Base-by-base conservation (phyloP, 495 filamentous ascomycete genomes). In the Penicillium paradoxum region DNA sequence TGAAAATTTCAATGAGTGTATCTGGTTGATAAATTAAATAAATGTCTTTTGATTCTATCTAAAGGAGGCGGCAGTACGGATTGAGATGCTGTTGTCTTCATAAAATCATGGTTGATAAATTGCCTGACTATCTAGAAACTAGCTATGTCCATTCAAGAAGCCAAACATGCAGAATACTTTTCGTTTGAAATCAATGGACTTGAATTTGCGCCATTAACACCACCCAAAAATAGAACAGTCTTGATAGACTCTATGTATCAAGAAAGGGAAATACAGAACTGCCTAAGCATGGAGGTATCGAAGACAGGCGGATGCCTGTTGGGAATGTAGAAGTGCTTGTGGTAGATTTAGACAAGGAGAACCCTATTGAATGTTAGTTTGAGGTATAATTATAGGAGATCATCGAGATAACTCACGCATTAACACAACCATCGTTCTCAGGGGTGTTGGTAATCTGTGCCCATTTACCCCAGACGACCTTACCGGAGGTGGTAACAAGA, bases 401-500 rank as follows among this genome's bases (percentile, higher is more conserved):
- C 0, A 43, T 49, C 4, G 10, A 17, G 18, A 18, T 4, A 45
- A 67, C 69, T 56, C 63, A 75, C 72, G 86, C 86, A 73, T 91
- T 89, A 10, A 89, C 73, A 66, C 84, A 88, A n/a, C 86, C 86
- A 60, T 89, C 86, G 54, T 86, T 88, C 71, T 92, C 89, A 32
- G 79, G 81, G 57, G 88, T 90, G 68, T 91, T 73, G 49, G 68
- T 73, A 14, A 74, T 54, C 74, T 92, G 90, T 14, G 89, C 91
- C 77, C 87, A 95, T 65, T 87, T 76, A 54, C 85, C 87, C 91
- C 90, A 96, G 6, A 91, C 88, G 24, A 96, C 87, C 79, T 97
- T 97, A 43, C 93, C 95, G 40, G 83, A 85, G 6, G 91, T 86
- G 11, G 93, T 98, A 19, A 96, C 91, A 63, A 97, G 77, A 46